Base-by-base conservation (phyloP, 306 rosid species). In the Gillenia trifoliata region DNA sequence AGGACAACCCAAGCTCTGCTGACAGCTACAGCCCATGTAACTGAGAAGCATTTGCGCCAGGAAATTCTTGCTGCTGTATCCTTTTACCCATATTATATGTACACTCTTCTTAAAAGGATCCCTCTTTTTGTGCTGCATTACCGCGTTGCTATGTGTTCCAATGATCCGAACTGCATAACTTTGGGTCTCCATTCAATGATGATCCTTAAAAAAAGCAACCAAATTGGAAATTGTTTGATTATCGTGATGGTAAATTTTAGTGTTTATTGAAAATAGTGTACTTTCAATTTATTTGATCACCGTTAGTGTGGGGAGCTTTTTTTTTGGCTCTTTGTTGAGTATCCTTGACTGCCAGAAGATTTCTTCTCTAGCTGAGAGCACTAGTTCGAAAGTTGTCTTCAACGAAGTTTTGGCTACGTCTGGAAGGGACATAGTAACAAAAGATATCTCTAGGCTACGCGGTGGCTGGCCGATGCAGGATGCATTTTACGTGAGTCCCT, bases 401-500 rank as follows among this genome's bases (percentile, higher is more conserved):
- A 85, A 91, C 70, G 97, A 94, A 85, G 91, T 94, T 65, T 86
- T 94, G 87, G 88, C 86, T 80, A 81, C 88, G 76, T 96, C 98
- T 76, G 98, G 90, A 80, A 94, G 84, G 85, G 98, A 94, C 85
- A 81, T 88, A 74, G 77, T 90, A 75, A 91, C 96, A 9, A 94
- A 94, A 82, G 98, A 94, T 81, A 82, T 94, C 85, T 89, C 98
- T 43, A 91, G 97, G 81, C 54, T 94, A 66, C 96, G 96, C 11
- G 97, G 98, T 76, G 98, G 98, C 72, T 94, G 98, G 98, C 92
- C 97, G 20, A 91, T 94, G 91, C 97, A 89, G 75, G 98, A 94
- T 81, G 98, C 97, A 33, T 94, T 94, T 83, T 81, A 89, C 80
- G 98, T 93, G 85, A 89, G 96, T 83, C 50, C 63, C 26, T 61